Conservation (phyloP, 345 rosid genomes). For the Salix udensis region DNA sequence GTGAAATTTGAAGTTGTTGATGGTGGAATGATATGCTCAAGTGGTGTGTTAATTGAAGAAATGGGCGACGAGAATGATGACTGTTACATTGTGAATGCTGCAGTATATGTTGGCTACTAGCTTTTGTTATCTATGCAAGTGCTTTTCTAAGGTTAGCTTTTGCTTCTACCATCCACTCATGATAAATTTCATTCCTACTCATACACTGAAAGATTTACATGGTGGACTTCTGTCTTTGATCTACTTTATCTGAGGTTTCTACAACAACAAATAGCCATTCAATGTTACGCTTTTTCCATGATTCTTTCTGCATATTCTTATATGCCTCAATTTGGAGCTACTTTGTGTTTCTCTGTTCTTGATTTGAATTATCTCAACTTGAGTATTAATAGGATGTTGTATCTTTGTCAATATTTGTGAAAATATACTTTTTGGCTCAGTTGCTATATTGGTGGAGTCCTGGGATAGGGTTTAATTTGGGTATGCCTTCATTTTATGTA, state of each 20-base stretch:
- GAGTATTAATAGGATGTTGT: background rate
- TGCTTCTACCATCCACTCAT: background rate
- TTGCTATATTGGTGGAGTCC: background rate
- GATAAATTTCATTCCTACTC: background rate
- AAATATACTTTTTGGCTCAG: background rate
- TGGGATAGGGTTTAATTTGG: background rate
- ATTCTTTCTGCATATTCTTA: background rate
- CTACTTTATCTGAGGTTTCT: background rate
- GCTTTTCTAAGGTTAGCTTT: slow-evolving; percentile 27
- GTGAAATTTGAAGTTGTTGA: slow-evolving; percentile 69
- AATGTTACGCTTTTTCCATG: background rate
- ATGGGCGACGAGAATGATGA: slow-evolving; percentile 88
- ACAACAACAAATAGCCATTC: background rate
- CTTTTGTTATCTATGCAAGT: background rate
- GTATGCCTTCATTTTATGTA: background rate
- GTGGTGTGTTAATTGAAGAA: slow-evolving; percentile 75
- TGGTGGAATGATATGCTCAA: slow-evolving; percentile 85
- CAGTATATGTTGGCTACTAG: slow-evolving; percentile 82
- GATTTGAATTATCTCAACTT: background rate
- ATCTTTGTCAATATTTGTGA: background rate
- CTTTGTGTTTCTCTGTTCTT: background rate
- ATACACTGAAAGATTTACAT: background rate
- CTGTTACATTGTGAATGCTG: slow-evolving; percentile 84
- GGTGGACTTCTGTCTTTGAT: background rate
- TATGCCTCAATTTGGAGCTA: background rate